Conservation (phyloP, 1,284 basidiomycete genomes). For the Trichosporon asahii region DNA sequence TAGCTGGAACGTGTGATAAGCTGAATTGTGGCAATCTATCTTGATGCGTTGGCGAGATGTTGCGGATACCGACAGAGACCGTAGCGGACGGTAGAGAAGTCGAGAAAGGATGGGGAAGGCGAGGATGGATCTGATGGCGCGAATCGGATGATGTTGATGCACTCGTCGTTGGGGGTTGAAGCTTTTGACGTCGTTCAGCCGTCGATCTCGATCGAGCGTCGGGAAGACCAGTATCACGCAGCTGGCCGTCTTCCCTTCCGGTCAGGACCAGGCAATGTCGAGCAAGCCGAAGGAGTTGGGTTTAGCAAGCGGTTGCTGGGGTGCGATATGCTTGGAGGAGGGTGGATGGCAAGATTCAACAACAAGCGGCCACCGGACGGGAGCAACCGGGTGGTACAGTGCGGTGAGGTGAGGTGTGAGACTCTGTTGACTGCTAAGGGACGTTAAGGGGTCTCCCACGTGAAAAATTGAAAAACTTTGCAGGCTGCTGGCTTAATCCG, state of each 20-base stretch:
- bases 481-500: not conserved
- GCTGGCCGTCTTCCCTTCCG: slow-evolving; percentile 3
- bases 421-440: slow-evolving; percentile 2
- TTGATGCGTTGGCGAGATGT: not conserved
- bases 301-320: not conserved
- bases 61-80: not conserved
- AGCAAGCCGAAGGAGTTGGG: not conserved
- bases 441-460: not conserved
- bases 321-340: not conserved
- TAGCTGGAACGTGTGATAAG: not conserved
- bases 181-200: not conserved
- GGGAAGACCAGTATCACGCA: not conserved
- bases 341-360: slow-evolving; percentile 9
- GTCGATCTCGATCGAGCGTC: not conserved
- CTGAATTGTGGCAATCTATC: slow-evolving; percentile 4
- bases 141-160: not conserved
- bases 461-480: slow-evolving; percentile 10
- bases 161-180: not conserved
- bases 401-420: not conserved
- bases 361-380: slow-evolving; percentile 9
- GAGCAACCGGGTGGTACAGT: slow-evolving; percentile 2
- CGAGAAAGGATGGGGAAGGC: not conserved
- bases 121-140: not conserved
- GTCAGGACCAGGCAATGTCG: slow-evolving; percentile 4
- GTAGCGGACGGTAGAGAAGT: not conserved